A percentile compares a stretch with the other conserved stretches of the same genome.
phyloP scores from a whole-genome alignment of 164 flowering plant genomes.

The Liquidambar formosana region DNA sequence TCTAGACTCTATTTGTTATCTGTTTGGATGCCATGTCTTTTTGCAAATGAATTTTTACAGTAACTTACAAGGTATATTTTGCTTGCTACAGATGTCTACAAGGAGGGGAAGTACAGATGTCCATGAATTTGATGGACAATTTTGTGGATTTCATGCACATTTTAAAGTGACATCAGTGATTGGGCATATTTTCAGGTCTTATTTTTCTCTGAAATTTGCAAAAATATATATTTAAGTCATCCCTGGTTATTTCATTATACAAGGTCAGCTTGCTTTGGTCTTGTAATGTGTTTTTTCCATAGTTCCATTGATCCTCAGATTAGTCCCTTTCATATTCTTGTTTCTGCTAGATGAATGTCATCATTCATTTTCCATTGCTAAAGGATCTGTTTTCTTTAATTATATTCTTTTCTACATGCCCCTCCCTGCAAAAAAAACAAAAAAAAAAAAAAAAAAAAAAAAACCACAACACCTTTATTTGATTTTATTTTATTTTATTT shows the following conservation, averaged over 20 bases:
- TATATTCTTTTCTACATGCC: background rate
- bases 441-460: no score
- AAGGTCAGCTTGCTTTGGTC: background rate
- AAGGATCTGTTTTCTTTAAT: background rate
- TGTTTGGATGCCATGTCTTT: background rate
- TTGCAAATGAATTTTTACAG: background rate
- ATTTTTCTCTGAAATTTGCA: background rate
- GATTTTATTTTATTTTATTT: no score
- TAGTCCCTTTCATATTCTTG: background rate
- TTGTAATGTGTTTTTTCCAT: background rate
- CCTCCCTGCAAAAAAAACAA: no score
- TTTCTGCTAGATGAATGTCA: background rate
- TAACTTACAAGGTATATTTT: slow-evolving; percentile 6
- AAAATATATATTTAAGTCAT: background rate
- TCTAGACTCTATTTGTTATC: background rate
- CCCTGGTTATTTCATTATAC: background rate
- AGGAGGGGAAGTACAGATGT: slow-evolving; percentile 84
- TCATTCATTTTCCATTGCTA: background rate
- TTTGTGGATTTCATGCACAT: slow-evolving; percentile 51
- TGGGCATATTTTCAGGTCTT: slow-evolving; percentile 95
- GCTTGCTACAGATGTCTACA: slow-evolving; percentile 67
- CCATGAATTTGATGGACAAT: slow-evolving; percentile 85
- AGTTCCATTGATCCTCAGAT: background rate
- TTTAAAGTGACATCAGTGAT: slow-evolving; percentile 91
- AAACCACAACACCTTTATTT: no score